Base-by-base conservation (phyloP, 1,284 basidiomycete genomes). In the Cryptococcus sp. region DNA sequence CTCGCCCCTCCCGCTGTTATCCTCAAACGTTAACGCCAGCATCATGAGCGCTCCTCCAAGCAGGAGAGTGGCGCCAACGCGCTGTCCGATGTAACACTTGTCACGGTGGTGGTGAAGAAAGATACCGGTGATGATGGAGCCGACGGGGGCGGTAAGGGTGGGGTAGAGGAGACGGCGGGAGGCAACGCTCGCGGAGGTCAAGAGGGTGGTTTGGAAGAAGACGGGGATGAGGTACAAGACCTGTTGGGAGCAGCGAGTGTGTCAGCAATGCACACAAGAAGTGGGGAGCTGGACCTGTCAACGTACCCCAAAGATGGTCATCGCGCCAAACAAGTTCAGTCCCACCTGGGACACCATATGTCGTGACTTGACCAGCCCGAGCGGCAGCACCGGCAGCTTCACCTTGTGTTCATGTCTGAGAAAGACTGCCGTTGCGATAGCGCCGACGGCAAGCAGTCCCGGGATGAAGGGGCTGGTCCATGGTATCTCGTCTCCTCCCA, bases 111-210 rank as follows among this genome's bases (percentile, higher is more conserved):
- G 49, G 49, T 65, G 63, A 13, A 65, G 50, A 51, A 58, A 65
- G 9, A 63, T 12, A 5, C 63, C 63, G 15, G 63, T 65, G n/a
- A 60, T 35, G 18, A 63, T 55, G 2, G 61, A 63, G 4, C 61
- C 63, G 12, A 65, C 47, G 1, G 63, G 63, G 5, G 63, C 63
- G 4, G 61, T 56, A 13, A 65, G 51, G n/a, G 63, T 65, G 3
- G 63, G 63, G 28, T 63, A 65, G n/a, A 65, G 56, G 18, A 65
- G 50, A 15, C 63, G 46, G 11, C 61, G 55, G 21, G 61, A 63
- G 8, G 63, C 63, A n/a, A 58, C 45, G 2, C 54, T 54, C 1
- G 63, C 61, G 7, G 56, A 53, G 2, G 61, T 60, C n/a, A 65
- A 45, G 9, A 60, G 59, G 4, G 60, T 61, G 2, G 61, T 53